Base-by-base conservation (phyloP, 2,329 filamentous ascomycete genomes). In the Cladosporium sp. region DNA sequence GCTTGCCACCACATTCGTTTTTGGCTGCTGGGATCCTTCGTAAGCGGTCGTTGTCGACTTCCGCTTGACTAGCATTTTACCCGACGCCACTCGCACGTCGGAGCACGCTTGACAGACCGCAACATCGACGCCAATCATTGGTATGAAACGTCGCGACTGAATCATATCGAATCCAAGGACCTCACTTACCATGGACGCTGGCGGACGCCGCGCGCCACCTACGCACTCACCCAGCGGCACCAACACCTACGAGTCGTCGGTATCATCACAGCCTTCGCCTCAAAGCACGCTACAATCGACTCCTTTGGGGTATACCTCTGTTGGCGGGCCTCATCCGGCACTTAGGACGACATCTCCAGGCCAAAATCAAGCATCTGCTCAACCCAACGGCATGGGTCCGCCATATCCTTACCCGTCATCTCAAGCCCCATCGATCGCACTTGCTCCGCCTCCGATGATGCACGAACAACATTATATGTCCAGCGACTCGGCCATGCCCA, bases 381-480 rank as follows among this genome's bases (percentile, higher is more conserved):
- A n/a, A 47, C 55, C 35, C 54, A 57, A 51, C 57, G 58, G 22
- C 19, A 45, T 49, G 32, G 30, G 30, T 29, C 50, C 43, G 15
- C 27, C 19, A 15, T 52, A 47, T 27, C 22, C 43, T 36, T 52
- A 52, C 18, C 32, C 43, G 7, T 32, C 32, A 19, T 19, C 32
- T 29, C 45, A 42, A 18, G 43, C 35, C 25, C 36, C 22, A 18
- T 22, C 25, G 6, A 19, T 47, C 16, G 42, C 50, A 8, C 32
- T 43, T 15, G 39, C 41, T 18, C 32, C 38, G 6, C 38, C 55
- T 9, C 52, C 55, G 22, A 41, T 64, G 52, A 55, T 59, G 50
- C 55, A 56, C 30, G 61, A 65, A 30, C 61, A 65, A 36, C 57
- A 62, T 36, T 64, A 62, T 45, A 54, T 62, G 49, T 40, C 49